These are phyloP conservation scores for Castanea crenata DNA, from an alignment of 306 rosid species.

Conservation along the genomic window DNA sequence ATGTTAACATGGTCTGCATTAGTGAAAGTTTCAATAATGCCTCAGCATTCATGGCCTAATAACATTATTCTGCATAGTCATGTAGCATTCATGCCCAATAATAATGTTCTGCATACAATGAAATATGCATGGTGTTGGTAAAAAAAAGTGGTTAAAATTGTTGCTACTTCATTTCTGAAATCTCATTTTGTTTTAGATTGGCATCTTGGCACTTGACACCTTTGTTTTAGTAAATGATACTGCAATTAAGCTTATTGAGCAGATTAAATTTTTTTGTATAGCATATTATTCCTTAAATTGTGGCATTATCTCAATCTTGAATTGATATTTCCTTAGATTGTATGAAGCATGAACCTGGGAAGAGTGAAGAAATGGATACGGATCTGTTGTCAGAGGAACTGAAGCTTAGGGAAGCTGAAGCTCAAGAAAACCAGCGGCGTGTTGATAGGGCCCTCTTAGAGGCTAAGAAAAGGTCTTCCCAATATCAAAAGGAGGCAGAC, in stretches of 20 bases:
- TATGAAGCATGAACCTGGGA: conserved; percentile 49
- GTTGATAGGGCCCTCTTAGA: conserved; percentile 40
- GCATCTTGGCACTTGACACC: neutral
- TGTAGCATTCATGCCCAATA: neutral
- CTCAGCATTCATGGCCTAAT: neutral
- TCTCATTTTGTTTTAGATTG: neutral
- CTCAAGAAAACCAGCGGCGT: conserved; percentile 35
- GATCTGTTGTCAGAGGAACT: conserved; percentile 43
- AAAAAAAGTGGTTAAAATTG: neutral
- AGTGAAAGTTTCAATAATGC: neutral
- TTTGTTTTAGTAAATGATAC: neutral
- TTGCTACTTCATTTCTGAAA: neutral
- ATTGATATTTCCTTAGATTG: conserved; percentile 34
- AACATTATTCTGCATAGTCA: no score
- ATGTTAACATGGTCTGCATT: neutral
- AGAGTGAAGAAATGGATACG: conserved; percentile 42
- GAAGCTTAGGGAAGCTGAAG: conserved; percentile 42
- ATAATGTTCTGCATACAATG: neutral
- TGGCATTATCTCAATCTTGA: neutral
- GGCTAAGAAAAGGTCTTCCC: conserved; percentile 53
- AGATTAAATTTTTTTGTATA: neutral
- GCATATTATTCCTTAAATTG: neutral
- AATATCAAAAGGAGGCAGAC: conserved; percentile 60
- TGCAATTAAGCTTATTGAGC: neutral
- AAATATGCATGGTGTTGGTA: neutral